Base-by-base conservation (phyloP, 1,284 basidiomycete genomes). In the Sporisorium graminicola region DNA sequence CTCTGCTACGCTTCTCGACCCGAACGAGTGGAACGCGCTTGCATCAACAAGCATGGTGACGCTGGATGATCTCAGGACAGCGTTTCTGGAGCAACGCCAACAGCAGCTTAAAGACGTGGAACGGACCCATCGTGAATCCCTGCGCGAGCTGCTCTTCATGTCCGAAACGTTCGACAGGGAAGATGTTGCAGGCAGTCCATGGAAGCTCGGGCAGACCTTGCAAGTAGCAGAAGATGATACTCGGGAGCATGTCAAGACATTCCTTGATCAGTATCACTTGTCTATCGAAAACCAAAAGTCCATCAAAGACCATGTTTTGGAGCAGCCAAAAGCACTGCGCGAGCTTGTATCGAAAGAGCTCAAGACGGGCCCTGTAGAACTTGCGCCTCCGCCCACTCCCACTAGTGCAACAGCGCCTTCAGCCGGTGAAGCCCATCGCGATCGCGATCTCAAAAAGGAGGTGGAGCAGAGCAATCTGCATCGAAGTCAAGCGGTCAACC, bases 1-100 rank as follows among this genome's bases (percentile, higher is more conserved):
- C 8, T 76, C 74, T 8, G 74, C 74, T 5, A 72, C 65, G 2
- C 35, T 70, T 35, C 74, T 76, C 43, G 69, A 76, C 43, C 74
- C 74, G 1, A 76, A 69, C 35, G 74, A 76, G 33, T 76, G 74
- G 74, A 76, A 76, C 26, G 65, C 69, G 29, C 69, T 76, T 18
- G 74, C 74, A 31, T 76, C 74, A 0, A 76, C 74, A 5, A 76
- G 74, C 53, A 76, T 76, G 74, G 74, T 76, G 18, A 76, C 74
- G 0, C 29, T 76, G 24, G 69, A 76, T 27, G 74, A 76, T 24
- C 65, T 76, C 20, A 49, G 74, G 40, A 56, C 70, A 9, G 69
- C 69, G 18, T 76, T 76, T 43, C 43, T 72, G 3, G 60, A 76
- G 20, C 69, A 76, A 55, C 58, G 65, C 22, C 61, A 71, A 20